Conservation (phyloP, 257 asterid genomes). For the Solanum etuberosum region DNA sequence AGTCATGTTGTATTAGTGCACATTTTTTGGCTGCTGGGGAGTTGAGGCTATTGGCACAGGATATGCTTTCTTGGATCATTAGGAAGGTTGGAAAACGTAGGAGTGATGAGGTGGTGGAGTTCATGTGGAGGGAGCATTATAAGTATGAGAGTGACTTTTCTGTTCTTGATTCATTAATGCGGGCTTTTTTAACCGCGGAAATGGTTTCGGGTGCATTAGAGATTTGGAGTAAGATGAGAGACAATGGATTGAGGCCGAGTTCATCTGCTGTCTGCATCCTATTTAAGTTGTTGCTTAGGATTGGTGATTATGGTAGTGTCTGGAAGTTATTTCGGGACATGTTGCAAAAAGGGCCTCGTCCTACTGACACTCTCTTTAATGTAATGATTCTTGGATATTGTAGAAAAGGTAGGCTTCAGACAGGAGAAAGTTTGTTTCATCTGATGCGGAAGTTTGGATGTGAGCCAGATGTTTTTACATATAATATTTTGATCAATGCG, state of each 20-base stretch:
- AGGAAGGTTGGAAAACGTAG: conserved; percentile 50
- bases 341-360: conserved; percentile 56
- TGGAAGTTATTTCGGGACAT: conserved; percentile 73
- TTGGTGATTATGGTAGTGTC: conserved; percentile 63
- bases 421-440: conserved; percentile 64
- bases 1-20: conserved; percentile 47
- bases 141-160: conserved; percentile 33
- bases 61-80: conserved; percentile 57
- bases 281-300: conserved; percentile 48
- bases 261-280: conserved; percentile 52
- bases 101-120: conserved; percentile 41
- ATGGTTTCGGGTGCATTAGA: conserved; percentile 54
- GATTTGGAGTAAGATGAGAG: conserved; percentile 56
- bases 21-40: conserved; percentile 35
- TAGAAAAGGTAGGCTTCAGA: conserved; percentile 39
- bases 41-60: conserved; percentile 62
- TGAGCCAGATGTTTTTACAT: conserved; percentile 53
- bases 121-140: conserved; percentile 40
- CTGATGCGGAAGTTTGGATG: conserved; percentile 66
- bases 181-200: conserved; percentile 59
- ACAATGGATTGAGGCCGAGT: conserved; percentile 53
- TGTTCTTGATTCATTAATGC: conserved; percentile 71
- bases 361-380: conserved; percentile 45
- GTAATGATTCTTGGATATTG: conserved; percentile 77
- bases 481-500: conserved; percentile 72